Percentiles rank a stretch among this genome's conserved stretches.
Conservation (phyloP, 495 filamentous ascomycete genomes). For the Cudoniella acicularis region DNA sequence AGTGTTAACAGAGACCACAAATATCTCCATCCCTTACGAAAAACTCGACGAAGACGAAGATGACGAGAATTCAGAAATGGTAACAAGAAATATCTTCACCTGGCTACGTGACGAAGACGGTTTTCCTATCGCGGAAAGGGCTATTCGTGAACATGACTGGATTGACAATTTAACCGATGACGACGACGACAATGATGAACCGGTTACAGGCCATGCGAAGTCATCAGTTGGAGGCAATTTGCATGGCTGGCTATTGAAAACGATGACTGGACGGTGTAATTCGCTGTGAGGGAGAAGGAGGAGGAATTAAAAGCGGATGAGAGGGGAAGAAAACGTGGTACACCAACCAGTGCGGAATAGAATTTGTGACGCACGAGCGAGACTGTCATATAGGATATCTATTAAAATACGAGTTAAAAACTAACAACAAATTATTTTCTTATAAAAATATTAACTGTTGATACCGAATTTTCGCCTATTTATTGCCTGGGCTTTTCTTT, state of each 20-base stretch:
- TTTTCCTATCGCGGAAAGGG: constrained; percentile 21
- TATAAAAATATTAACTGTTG: too few relatives aligned
- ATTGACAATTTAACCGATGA: constrained; percentile 23
- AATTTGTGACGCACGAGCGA: too few relatives aligned
- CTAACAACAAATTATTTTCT: too few relatives aligned
- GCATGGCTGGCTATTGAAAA: constrained; percentile 20
- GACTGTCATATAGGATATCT: too few relatives aligned
- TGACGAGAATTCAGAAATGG: constrained; percentile 21
- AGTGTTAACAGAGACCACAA: background rate
- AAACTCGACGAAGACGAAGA: constrained; percentile 19
- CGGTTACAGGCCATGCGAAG: constrained; percentile 14
- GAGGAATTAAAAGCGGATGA: too few relatives aligned
- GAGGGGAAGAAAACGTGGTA: too few relatives aligned
- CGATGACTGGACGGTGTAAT: constrained; percentile 17
- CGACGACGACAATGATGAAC: constrained; percentile 22
- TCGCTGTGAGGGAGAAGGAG: constrained; percentile 17
- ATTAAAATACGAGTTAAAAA: too few relatives aligned
- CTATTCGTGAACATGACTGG: constrained; percentile 21
- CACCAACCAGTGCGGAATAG: too few relatives aligned
- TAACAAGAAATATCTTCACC: constrained; percentile 21
- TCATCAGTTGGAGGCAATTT: constrained; percentile 16
- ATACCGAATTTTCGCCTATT: too few relatives aligned
- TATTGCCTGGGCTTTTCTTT: too few relatives aligned
- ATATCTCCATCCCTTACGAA: constrained; percentile 13
- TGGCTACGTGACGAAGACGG: constrained; percentile 22